Evolutionary conservation across 2,329 filamentous ascomycete genomes (phyloP).

Genomic region (Colletotrichum neosansevieriae): DNA sequence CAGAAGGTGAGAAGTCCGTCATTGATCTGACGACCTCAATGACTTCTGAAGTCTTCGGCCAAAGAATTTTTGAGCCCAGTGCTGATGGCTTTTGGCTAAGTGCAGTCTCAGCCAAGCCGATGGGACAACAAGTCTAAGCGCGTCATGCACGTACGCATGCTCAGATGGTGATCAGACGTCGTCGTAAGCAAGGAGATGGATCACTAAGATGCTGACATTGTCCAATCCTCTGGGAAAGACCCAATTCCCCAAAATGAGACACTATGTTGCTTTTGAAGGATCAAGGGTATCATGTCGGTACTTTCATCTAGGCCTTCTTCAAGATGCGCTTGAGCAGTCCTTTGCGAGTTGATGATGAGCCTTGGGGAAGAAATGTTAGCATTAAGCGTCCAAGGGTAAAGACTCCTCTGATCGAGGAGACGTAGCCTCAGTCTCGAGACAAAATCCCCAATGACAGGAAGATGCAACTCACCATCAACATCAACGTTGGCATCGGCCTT

Average conservation of each 20-base stretch:
- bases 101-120: too few species aligned
- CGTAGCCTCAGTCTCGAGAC: too few species aligned
- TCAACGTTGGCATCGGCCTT: conserved; percentile 24
- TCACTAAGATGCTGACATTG: conserved; percentile 12
- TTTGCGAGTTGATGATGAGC: conserved; percentile 21
- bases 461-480: conserved; percentile 4
- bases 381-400: not conserved
- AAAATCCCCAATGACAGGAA: not conserved
- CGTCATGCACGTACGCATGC: too few species aligned
- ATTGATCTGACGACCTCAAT: too few species aligned
- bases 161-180: not conserved
- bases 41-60: too few species aligned
- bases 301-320: conserved; percentile 29
- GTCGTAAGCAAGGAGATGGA: conserved; percentile 16
- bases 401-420: too few species aligned
- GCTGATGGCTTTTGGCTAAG: too few species aligned
- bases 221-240: not conserved
- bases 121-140: too few species aligned
- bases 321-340: conserved; percentile 35
- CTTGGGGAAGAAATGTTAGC: conserved; percentile 4
- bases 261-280: not conserved
- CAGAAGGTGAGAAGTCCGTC: too few species aligned
- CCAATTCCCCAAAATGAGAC: not conserved
- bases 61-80: too few species aligned
- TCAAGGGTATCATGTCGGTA: conserved; percentile 5